Conservation (phyloP, 2,329 filamentous ascomycete genomes). For the Claviceps sp. region DNA sequence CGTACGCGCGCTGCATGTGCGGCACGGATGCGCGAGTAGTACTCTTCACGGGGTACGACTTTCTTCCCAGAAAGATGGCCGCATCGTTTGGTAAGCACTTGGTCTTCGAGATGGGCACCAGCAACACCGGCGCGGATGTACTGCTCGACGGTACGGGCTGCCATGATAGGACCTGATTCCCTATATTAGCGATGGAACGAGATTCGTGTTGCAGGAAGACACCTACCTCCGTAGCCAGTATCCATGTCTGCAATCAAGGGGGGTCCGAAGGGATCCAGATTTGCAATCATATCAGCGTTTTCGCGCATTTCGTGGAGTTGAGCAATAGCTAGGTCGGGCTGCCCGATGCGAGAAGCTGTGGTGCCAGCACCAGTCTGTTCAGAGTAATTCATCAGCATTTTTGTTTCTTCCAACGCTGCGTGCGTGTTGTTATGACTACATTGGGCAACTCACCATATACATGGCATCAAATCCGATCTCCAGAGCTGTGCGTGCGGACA, state of each 20-base stretch:
- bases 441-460: slow-evolving; percentile 44
- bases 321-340: slow-evolving; percentile 49
- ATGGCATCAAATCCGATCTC: slow-evolving; percentile 47
- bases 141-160: slow-evolving; percentile 36
- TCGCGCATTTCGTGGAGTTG: slow-evolving; percentile 49
- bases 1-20: slow-evolving; percentile 36
- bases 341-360: slow-evolving; percentile 45
- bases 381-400: background rate
- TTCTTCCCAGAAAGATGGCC: slow-evolving; percentile 50
- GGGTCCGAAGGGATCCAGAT: slow-evolving; percentile 37
- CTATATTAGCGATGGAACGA: background rate
- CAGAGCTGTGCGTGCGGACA: slow-evolving; percentile 50
- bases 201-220: background rate
- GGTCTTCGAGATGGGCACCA: slow-evolving; percentile 48
- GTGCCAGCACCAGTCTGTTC: slow-evolving; percentile 50
- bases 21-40: slow-evolving; percentile 40
- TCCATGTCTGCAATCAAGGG: slow-evolving; percentile 50
- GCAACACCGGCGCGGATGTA: slow-evolving; percentile 45
- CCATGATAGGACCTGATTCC: slow-evolving; percentile 31
- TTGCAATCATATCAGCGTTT: slow-evolving; percentile 52
- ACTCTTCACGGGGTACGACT: slow-evolving; percentile 40
- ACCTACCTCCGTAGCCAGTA: slow-evolving; percentile 40
- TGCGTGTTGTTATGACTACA: no score
- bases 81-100: slow-evolving; percentile 52
- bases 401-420: background rate